These are phyloP conservation scores for Cadophora sp. DNA, from an alignment of 2,329 filamentous ascomycete genomes.

Conservation along the genomic window DNA sequence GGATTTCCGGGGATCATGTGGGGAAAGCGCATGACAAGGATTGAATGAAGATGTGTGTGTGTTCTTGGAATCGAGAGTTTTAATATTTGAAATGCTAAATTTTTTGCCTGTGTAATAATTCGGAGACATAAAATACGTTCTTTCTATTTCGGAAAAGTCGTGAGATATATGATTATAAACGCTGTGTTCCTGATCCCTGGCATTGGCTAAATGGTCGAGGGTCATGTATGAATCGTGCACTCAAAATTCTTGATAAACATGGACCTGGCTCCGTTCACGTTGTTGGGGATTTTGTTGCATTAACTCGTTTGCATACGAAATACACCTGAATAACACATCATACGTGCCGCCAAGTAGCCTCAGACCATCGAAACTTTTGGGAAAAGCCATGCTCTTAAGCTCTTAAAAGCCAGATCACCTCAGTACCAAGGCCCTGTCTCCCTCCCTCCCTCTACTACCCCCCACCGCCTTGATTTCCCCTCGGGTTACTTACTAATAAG, in stretches of 20 bases:
- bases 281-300: no score
- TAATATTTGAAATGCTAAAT: not conserved
- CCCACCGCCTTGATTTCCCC: not conserved
- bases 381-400: no score
- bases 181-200: not conserved
- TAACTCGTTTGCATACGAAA: not conserved
- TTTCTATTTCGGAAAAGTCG: not conserved
- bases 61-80: not conserved
- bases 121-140: not conserved
- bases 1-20: not conserved
- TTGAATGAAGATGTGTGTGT: not conserved
- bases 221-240: not conserved
- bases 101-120: not conserved
- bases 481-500: not conserved
- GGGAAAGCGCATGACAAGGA: not conserved
- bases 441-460: no score
- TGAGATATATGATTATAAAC: not conserved
- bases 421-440: no score
- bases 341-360: no score
- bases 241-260: not conserved
- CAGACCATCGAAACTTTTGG: not conserved
- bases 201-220: not conserved
- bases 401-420: no score
- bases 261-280: not conserved
- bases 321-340: not conserved